phyloP scores from a whole-genome alignment of 257 asterid genomes.

The Echites panduratus region DNA sequence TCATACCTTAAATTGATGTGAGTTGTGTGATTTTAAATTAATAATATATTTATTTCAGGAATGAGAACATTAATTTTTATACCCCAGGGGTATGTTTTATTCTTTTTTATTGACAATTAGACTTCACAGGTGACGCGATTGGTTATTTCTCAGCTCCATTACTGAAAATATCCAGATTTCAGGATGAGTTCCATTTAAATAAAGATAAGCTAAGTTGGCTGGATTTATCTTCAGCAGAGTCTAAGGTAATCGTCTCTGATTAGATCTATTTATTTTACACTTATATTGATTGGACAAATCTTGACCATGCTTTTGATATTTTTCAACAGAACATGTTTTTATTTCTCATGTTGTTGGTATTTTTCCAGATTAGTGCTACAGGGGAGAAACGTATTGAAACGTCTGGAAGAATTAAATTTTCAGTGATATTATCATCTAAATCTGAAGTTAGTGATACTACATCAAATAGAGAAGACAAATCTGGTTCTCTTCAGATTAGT shows the following conservation, averaged over 20 bases:
- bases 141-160: slow-evolving; percentile 61
- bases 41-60: no score
- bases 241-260: slow-evolving; percentile 42
- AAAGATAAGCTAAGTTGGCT: slow-evolving; percentile 54
- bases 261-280: slow-evolving; percentile 9
- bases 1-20: no score
- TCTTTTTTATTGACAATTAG: slow-evolving; percentile 4
- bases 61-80: no score
- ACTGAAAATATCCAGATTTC: slow-evolving; percentile 42
- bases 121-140: slow-evolving; percentile 58
- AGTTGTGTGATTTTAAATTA: no score
- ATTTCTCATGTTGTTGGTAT: slow-evolving; percentile 14
- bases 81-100: no score
- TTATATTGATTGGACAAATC: slow-evolving; percentile 3
- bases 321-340: neutral
- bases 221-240: slow-evolving; percentile 54
- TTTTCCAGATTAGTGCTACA: slow-evolving; percentile 38
- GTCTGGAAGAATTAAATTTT: slow-evolving; percentile 64
- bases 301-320: slow-evolving; percentile 5
- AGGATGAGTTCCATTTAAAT: slow-evolving; percentile 29
- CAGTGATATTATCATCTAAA: slow-evolving; percentile 47
- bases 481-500: slow-evolving; percentile 80
- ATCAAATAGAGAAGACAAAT: slow-evolving; percentile 30
- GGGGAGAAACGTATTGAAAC: slow-evolving; percentile 18
- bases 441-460: slow-evolving; percentile 35